These are phyloP conservation scores for Phalaenopsis hybrid DNA, from an alignment of 116 monocot species.

Conservation along the genomic window DNA sequence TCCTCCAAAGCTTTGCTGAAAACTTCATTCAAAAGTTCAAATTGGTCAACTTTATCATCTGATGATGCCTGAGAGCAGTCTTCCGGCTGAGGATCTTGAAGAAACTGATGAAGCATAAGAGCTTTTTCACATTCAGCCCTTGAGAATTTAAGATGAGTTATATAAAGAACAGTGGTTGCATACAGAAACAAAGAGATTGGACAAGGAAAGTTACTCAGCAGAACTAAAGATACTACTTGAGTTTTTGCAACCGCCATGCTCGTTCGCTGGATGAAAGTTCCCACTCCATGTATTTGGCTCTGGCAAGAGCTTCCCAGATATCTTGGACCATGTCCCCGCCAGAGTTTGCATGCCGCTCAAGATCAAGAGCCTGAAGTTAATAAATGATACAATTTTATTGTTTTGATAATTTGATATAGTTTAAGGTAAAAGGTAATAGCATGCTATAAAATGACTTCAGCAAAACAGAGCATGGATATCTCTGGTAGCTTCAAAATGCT, in stretches of 20 bases:
- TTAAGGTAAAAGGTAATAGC: not conserved
- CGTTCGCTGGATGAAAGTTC: constrained; percentile 48
- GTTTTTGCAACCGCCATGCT: constrained; percentile 37
- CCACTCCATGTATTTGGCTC: constrained; percentile 80
- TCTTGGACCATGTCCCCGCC: constrained; percentile 39
- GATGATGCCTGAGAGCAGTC: constrained; percentile 19
- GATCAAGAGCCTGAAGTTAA: constrained; percentile 49
- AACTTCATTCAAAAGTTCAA: constrained; percentile 44
- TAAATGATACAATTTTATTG: not conserved
- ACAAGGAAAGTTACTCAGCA: not conserved
- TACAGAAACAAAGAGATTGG: not conserved
- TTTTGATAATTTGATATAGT: not conserved
- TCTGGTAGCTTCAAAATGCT: not conserved
- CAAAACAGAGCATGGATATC: not conserved
- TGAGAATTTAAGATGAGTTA: constrained; percentile 4
- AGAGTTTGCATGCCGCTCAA: constrained; percentile 37
- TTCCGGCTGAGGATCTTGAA: constrained; percentile 23
- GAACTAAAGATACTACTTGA: constrained; percentile 39
- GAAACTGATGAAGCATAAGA: constrained; percentile 31
- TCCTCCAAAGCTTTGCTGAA: constrained; percentile 39
- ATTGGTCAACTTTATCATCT: constrained; percentile 21
- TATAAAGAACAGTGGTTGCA: not conserved
- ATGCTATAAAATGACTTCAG: not conserved
- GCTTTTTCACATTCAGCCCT: constrained; percentile 74
- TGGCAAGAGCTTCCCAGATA: constrained; percentile 53